Conservation (phyloP, 2,329 filamentous ascomycete genomes). For the Fusarium sp. region DNA sequence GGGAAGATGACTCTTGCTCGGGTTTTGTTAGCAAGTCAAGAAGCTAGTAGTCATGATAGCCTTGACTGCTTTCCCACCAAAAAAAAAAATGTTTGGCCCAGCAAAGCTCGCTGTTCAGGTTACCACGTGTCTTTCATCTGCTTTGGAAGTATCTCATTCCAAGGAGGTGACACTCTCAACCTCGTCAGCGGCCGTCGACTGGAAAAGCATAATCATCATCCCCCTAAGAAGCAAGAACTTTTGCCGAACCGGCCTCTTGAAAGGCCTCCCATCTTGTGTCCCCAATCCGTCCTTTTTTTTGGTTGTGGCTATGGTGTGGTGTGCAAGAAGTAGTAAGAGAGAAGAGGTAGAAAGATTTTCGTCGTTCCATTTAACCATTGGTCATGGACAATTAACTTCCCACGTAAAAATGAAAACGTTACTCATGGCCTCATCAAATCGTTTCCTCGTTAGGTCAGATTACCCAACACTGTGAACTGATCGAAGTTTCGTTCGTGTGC, state of each 20-base stretch:
- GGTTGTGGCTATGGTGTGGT: constrained; percentile 32
- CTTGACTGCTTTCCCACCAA: constrained; percentile 34
- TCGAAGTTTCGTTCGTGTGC: constrained; percentile 36
- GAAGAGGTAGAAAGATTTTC: constrained; percentile 26
- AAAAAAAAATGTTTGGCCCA: constrained; percentile 34
- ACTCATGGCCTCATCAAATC: constrained; percentile 43
- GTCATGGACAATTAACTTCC: constrained; percentile 29
- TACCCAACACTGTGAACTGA: constrained; percentile 33
- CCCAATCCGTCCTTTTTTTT: constrained; percentile 30
- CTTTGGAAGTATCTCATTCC: constrained; percentile 40
- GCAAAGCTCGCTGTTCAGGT: constrained; percentile 26
- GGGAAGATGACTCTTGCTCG: constrained; percentile 27
- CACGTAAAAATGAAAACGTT: constrained; percentile 35
- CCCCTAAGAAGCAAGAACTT: constrained; percentile 37
- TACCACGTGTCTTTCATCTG: constrained; percentile 23
- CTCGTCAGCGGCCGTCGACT: constrained; percentile 30
- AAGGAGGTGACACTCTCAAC: constrained; percentile 28
- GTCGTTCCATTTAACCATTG: constrained; percentile 23
- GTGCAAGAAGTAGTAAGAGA: constrained; percentile 17
- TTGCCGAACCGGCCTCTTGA: constrained; percentile 24
- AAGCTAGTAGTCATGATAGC: constrained; percentile 25
- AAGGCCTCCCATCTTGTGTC: constrained; percentile 15
- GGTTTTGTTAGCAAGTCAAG: constrained; percentile 28
- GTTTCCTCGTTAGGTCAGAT: constrained; percentile 38
- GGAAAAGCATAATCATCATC: constrained; percentile 32